A percentile compares a stretch with the other conserved stretches of the same genome.
These are phyloP conservation scores for Podaxis sp. DNA, from an alignment of 768 basidiomycete genomes.

Conservation along the genomic window DNA sequence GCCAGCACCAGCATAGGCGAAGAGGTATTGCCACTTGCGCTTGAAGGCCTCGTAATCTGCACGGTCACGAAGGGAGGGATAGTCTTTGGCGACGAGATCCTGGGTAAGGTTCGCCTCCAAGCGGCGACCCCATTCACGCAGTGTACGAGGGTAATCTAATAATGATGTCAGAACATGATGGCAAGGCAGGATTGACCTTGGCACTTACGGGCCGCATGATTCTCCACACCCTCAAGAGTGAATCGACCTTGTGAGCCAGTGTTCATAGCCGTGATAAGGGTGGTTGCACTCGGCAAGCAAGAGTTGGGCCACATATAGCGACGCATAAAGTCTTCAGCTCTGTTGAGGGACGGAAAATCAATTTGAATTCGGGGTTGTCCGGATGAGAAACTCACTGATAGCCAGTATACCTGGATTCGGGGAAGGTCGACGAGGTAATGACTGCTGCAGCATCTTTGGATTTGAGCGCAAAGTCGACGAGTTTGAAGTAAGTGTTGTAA, in stretches of 20 bases:
- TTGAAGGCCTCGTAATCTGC: constrained; percentile 66
- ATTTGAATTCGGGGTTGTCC: not conserved
- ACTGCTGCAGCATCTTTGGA: constrained; percentile 62
- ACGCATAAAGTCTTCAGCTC: constrained; percentile 82
- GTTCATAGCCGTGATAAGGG: constrained; percentile 71
- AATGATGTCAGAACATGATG: not conserved
- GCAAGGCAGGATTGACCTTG: not conserved
- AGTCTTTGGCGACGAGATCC: constrained; percentile 51
- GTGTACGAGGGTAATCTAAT: constrained; percentile 80
- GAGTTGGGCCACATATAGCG: constrained; percentile 89
- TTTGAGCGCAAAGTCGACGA: constrained; percentile 76
- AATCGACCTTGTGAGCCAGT: constrained; percentile 69
- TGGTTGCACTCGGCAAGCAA: constrained; percentile 81
- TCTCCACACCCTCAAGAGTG: constrained; percentile 80
- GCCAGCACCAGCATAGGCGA: constrained; percentile 77
- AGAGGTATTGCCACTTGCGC: constrained; percentile 81
- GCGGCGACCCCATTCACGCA: constrained; percentile 86
- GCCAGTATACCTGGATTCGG: constrained; percentile 59
- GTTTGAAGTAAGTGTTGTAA: constrained; percentile 70
- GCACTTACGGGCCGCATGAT: constrained; percentile 70
- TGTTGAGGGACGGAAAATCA: constrained; percentile 16
- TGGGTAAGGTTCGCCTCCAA: constrained; percentile 63
- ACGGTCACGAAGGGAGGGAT: constrained; percentile 53
- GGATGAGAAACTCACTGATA: constrained; percentile 54
- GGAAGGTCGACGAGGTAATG: constrained; percentile 66